Base-by-base conservation (phyloP, 2,329 filamentous ascomycete species). In the Eurotiales sp. region DNA sequence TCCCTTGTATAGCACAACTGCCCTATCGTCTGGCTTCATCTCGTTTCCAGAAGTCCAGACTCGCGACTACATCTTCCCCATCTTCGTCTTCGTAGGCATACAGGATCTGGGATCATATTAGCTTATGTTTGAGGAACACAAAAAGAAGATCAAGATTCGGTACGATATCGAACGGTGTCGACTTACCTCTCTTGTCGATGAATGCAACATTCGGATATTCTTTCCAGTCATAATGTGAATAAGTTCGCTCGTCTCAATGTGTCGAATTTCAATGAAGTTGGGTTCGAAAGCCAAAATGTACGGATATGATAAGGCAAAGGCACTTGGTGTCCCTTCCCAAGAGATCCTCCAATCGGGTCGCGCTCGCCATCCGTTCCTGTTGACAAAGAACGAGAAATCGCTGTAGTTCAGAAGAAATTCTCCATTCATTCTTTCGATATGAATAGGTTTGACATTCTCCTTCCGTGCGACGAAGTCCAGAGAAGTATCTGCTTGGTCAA, bases 371-470 rank as follows among this genome's bases (percentile, higher is more conserved):
- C 93, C 93, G 69, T 99, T 97, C 63, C 93, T 84, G 72, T 99
- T 97, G 66, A 99, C 93, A 64, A 97, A 99, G 82, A 99, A 99
- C 11, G 90, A 96, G 72, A 96, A 99, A 69, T 99, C 93, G 4
- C 90, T 93, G 74, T 99, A 99, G 72, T 96, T 97, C 57, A 99
- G 84, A 60, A 99, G 72, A 77, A 99, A 99, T 67, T 99, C 93
- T 68, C 92, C 91, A 60, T 95, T 95, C 66, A 97, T 85, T 41
- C 93, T 87, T 71, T 99, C 95, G 59, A 99, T 97, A 64, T 97
- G 92, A 58, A 99, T 95, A 2, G 93, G 92, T 68, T 88, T 90
- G 63, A 93, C 89, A 62, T 89, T 90, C 71, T 97, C 92, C 68
- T 93, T 93, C 53, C 90, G 84, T 19, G 90, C 88, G 45, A 99